Base-by-base conservation (phyloP, 2,329 filamentous ascomycete species). In the Diaporthe australafricana region DNA sequence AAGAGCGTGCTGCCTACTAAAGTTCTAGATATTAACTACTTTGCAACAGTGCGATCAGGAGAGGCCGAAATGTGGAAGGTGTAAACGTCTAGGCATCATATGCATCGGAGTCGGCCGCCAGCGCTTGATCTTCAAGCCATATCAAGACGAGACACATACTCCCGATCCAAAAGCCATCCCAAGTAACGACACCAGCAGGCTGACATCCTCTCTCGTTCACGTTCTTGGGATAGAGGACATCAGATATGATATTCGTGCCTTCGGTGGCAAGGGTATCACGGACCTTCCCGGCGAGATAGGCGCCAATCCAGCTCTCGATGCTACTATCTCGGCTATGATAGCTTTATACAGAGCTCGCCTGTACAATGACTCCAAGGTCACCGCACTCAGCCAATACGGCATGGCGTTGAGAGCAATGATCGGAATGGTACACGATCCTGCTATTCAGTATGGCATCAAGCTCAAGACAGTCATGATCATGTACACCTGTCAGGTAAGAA, bases 61-160 rank as follows among this genome's bases (percentile, higher is more conserved):
- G 1, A 70, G 50, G 27, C 75, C 75, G 7, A 68, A 70, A 30
- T 75, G 75, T 38, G 56, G 48, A 1, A 71, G 74, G 20, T 76
- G 74, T 47, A 30, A 40, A 2, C 74, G 74, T 3, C 53, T 75
- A 6, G n/a, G 65, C 11, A 72, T 75, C 4, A 52, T 50, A 42
- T 76, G 74, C 30, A 38, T 52, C 5, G 74, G 75, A 17, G 55
- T n/a, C 14, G 75, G 75, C 52, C 53, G 69, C 25, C 74, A 71
- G 17, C 70, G 75, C 4, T 75, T 69, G 57, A 76, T 70, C 30
- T 76, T 76, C 53, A 74, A 72, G 70, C 42, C 52, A 65, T 47
- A 73, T 67, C 20, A 35, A 20, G 60, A n/a, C 42, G 30, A 9
- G n/a, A 20, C 17, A n/a, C 25, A 47, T 30, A 47, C 22, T 9